These are phyloP conservation scores for Candida pini DNA, from an alignment of 805 yeast species.

Conservation along the genomic window DNA sequence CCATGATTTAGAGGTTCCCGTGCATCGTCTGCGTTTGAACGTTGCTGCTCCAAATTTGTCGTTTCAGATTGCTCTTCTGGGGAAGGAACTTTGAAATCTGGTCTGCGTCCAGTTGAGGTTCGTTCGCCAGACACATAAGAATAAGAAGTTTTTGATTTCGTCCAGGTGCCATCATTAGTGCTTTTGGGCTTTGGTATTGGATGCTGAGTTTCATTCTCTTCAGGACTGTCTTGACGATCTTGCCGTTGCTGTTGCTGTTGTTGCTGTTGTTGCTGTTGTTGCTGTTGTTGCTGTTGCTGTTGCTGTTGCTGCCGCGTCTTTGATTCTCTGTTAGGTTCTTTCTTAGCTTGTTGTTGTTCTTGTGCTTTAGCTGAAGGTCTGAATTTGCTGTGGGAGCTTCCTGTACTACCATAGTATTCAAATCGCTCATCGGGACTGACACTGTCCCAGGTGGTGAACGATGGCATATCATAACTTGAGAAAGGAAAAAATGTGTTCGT, in stretches of 20 bases:
- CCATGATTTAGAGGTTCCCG: not conserved
- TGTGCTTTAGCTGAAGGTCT: too few relatives aligned
- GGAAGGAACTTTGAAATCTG: conserved; percentile 10
- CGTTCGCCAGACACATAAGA: conserved; percentile 22
- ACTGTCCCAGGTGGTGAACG: not conserved
- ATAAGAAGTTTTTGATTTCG: conserved; percentile 21
- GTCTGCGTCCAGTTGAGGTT: conserved; percentile 22
- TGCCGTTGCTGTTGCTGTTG: not conserved
- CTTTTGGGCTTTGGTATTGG: conserved; percentile 16
- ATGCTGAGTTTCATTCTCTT: not conserved
- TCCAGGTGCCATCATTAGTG: conserved; percentile 24
- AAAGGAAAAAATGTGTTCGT: not conserved
- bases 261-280: not conserved
- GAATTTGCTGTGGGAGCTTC: too few relatives aligned
- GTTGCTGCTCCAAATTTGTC: too few relatives aligned
- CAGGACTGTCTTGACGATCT: not conserved
- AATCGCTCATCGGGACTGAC: not conserved
- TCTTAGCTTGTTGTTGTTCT: too few relatives aligned
- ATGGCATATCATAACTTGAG: not conserved
- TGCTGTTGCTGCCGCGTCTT: not conserved
- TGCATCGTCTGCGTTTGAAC: not conserved
- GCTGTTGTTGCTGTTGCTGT: not conserved
- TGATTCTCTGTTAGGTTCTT: not conserved
- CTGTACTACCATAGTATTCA: too few relatives aligned
- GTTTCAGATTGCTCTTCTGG: too few relatives aligned